Percentiles rank a stretch among this genome's conserved stretches.
These are phyloP conservation scores for Russula olivacea DNA, from an alignment of 768 basidiomycete genomes.

Conservation along the genomic window DNA sequence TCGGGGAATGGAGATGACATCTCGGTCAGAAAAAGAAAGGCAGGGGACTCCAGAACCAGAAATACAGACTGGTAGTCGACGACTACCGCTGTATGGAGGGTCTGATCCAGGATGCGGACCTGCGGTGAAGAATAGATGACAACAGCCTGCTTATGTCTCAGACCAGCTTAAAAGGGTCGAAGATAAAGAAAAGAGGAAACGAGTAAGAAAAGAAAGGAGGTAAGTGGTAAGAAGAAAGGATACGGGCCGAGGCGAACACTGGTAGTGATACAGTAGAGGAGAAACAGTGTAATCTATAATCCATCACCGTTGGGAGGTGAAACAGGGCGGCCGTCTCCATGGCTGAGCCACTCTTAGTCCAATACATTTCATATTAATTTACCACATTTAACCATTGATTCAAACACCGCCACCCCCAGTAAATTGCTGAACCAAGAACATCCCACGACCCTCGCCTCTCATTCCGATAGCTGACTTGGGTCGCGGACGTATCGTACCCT, in stretches of 20 bases:
- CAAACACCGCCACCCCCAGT: conserved; percentile 46
- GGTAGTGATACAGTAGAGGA: background rate
- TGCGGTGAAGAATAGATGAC: background rate
- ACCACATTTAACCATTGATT: background rate
- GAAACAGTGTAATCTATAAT: background rate
- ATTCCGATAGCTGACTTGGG: conserved; percentile 78
- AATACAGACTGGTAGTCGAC: background rate
- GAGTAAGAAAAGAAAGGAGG: background rate
- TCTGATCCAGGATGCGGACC: conserved; percentile 6
- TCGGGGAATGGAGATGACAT: background rate
- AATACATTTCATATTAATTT: background rate
- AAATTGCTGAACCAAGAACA: conserved; percentile 75
- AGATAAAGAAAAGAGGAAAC: background rate
- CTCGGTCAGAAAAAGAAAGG: background rate
- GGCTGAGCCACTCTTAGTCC: too few species aligned
- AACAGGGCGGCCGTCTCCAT: conserved; percentile 2
- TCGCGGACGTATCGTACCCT: conserved; percentile 40
- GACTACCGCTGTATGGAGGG: background rate
- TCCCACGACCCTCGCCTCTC: conserved; percentile 65
- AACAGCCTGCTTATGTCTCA: conserved; percentile 20
- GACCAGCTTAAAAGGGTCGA: conserved; percentile 7
- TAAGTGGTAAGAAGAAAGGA: background rate
- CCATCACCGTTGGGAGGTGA: background rate
- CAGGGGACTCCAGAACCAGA: conserved; percentile 1
- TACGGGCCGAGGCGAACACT: background rate